Evolutionary conservation across 345 rosid species (phyloP), one percentile per base, ranked within the genome.

Genomic region (Brassica rapa): DNA sequence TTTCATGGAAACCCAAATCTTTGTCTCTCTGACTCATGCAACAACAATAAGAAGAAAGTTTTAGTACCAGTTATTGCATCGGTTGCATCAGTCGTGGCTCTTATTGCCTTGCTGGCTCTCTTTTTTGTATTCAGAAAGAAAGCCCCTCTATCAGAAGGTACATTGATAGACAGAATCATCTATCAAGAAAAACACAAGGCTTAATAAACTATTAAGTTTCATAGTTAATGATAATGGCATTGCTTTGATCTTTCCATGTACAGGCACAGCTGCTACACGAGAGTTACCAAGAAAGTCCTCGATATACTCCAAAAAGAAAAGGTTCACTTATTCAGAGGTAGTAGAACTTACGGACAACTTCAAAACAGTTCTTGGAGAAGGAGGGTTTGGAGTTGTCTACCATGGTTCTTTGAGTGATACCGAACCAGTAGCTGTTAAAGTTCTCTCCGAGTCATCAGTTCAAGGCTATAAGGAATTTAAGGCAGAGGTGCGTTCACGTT

Each of bases 401-500:
- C 84, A 72, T 0, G 89, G 87, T 72, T 77, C 49, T 37, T 39
- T 80, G 32, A 78, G 46, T 70, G 81, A 72, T 27, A 57, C 66
- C 12, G 81, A 71, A 37, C 71, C 79, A 70, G 86, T 84, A 6
- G 89, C 86, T 6, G 82, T 86, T 11, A 84, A 84, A 74, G 73
- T 84, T 69, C 74, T 86, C 33, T 81, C 85, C 23, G 72, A 77
- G 35, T 67, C 86, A 67, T 84, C 87, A 35, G 43, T 65, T 46
- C 84, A 86, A 60, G 87, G 89, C 4, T 84, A 83, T 46, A 71
- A 72, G 1, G 77, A 86, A 53, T 83, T 86, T 55, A 56, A 82
- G 27, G 81, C 86, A 10, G 89, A 86, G 85, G 79, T 76, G 68
- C 1, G 11, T 68, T 24, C 41, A 60, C 15, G 0, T 55, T 23